Evolutionary conservation across 257 asterid species (phyloP), one percentile per base, ranked within the genome.

Genomic region (Coffea eugenioides): DNA sequence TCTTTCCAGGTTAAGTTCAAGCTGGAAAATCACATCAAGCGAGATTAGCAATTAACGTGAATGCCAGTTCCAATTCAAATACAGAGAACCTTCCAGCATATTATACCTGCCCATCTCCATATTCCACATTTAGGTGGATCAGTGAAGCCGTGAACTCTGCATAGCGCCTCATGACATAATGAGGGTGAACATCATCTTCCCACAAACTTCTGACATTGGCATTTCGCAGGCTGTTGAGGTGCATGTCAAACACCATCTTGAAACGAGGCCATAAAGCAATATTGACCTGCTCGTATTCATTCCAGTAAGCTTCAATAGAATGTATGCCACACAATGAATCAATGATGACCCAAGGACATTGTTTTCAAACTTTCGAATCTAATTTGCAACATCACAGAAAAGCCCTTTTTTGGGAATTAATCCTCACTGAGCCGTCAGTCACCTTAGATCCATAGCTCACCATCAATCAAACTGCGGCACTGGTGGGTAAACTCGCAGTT

Each of bases 111-210:
- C 99, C 98, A 83, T 96, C 99, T 85, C 95, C 97, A 80, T 94
- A 94, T 82, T 94, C 98, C 82, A 88, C 97, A 82, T 96, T 94
- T 69, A 96, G 97, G 82, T 92, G 98, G 88, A 96, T 89, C 57
- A 96, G 89, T 4, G 99, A 96, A 73, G 98, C 99, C 2, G 97
- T 90, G 83, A 96, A 96, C 90, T 96, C 99, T 7, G 98, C 99
- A 86, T 94, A 96, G 70, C 98, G 98, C 88, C 99, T 91, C 93
- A 94, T 92, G 84, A 96, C 98, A 84, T 94, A 96, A 90, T 96
- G 98, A 76, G 97, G 98, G 88, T 86, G 99, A 57, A 96, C 97
- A 87, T 96, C 98, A 90, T 94, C 97, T 87, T 96, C 98, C 99
- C 98, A 96, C 88, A 96, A 85, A 79, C 86, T 90, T 82, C 88